Evolutionary conservation across 1,284 basidiomycete species (phyloP).

Genomic region (Rhodotorula mucilaginosa): DNA sequence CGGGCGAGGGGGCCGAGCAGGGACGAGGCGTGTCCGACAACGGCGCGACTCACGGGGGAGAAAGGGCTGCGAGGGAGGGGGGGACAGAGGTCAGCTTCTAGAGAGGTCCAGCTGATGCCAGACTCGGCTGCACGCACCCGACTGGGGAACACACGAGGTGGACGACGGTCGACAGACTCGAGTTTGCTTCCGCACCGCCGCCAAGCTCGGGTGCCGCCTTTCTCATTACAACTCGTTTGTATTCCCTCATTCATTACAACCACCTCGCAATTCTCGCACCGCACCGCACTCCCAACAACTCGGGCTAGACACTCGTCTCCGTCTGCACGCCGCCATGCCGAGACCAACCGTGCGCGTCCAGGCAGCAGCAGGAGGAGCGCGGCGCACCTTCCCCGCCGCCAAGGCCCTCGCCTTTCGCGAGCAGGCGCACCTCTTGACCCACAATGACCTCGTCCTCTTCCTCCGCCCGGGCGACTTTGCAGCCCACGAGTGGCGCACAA

Average conservation of each 20-base stretch:
- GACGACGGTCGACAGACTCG: neutral
- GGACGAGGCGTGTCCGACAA: no score
- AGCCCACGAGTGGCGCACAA: slow-evolving; percentile 45
- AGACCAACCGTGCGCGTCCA: neutral
- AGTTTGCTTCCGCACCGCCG: neutral
- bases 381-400: slow-evolving; percentile 40
- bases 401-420: slow-evolving; percentile 51
- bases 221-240: no score
- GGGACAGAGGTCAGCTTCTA: neutral
- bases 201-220: neutral
- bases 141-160: neutral
- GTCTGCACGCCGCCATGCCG: neutral
- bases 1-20: no score
- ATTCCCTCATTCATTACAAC: no score
- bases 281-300: neutral
- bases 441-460: slow-evolving; percentile 49
- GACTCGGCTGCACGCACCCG: neutral
- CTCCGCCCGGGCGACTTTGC: slow-evolving; percentile 51
- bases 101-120: no score
- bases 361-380: neutral
- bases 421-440: slow-evolving; percentile 49
- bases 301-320: no score
- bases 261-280: no score
- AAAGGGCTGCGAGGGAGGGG: no score
- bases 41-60: no score